Evolutionary conservation across 805 yeast species (phyloP).

Genomic region (Wickerhamomyces canadensis): DNA sequence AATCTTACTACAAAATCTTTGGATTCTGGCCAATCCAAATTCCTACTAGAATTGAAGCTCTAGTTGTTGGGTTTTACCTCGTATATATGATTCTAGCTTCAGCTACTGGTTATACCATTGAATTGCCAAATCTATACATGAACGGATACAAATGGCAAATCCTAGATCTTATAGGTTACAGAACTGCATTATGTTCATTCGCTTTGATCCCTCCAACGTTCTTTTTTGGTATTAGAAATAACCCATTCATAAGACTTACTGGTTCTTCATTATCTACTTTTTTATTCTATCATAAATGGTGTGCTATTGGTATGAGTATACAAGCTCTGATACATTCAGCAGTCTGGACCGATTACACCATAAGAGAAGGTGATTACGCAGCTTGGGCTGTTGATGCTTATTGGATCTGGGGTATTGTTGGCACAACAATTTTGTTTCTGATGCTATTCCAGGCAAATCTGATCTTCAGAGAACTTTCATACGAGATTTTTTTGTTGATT

Average conservation of each 20-base stretch:
- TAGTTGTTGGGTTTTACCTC: slow-evolving; percentile 28
- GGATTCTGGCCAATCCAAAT: slow-evolving; percentile 25
- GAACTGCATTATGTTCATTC: slow-evolving; percentile 46
- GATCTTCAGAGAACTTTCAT: slow-evolving; percentile 44
- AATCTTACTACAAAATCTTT: slow-evolving; percentile 17
- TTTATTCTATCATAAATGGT: slow-evolving; percentile 61
- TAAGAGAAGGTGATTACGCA: slow-evolving; percentile 35
- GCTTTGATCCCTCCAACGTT: slow-evolving; percentile 53
- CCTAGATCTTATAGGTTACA: slow-evolving; percentile 41
- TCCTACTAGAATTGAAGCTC: slow-evolving; percentile 26
- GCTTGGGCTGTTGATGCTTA: slow-evolving; percentile 41
- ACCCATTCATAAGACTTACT: slow-evolving; percentile 53
- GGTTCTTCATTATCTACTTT: slow-evolving; percentile 57
- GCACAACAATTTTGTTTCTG: slow-evolving; percentile 37
- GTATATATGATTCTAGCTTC: slow-evolving; percentile 27
- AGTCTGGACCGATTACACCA: slow-evolving; percentile 45
- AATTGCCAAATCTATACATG: slow-evolving; percentile 34
- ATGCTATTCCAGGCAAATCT: slow-evolving; percentile 45
- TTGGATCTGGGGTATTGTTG: slow-evolving; percentile 43
- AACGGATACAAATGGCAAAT: slow-evolving; percentile 25
- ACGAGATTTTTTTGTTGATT: slow-evolving; percentile 53
- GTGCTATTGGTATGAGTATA: slow-evolving; percentile 46
- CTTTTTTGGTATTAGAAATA: slow-evolving; percentile 70
- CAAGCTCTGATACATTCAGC: slow-evolving; percentile 51
- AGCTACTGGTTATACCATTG: slow-evolving; percentile 30